A percentile compares a stretch with the other conserved stretches of the same genome.
Conservation (phyloP, 495 filamentous ascomycete species). For the Geoglossum glabrum region DNA sequence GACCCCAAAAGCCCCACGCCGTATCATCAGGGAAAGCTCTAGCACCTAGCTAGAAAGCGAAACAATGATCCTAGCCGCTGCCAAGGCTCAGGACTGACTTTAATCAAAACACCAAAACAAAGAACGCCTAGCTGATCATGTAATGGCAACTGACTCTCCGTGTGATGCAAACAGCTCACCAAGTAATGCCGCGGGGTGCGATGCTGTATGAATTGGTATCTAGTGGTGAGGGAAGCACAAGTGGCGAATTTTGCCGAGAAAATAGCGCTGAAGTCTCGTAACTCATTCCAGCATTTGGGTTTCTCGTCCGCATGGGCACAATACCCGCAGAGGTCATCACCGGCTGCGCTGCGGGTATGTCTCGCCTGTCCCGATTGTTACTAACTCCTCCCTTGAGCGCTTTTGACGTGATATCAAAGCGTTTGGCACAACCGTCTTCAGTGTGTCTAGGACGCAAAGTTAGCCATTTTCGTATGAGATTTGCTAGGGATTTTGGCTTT, state of each 20-base stretch:
- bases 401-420: conserved; percentile 31
- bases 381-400: neutral
- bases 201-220: neutral
- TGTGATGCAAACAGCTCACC: neutral
- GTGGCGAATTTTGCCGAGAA: neutral
- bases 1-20: neutral
- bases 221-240: neutral
- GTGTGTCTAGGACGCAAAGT: conserved; percentile 33
- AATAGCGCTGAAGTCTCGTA: neutral
- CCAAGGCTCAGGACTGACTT: neutral
- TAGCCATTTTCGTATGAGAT: neutral
- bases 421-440: conserved; percentile 60
- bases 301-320: neutral
- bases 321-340: neutral
- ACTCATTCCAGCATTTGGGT: neutral
- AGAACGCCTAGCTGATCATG: neutral
- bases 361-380: neutral
- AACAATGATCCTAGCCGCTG: neutral
- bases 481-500: neutral
- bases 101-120: neutral
- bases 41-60: neutral
- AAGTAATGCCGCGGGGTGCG: neutral
- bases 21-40: neutral
- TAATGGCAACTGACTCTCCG: neutral
- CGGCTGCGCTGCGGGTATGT: neutral